phyloP scores from a whole-genome alignment of 2,329 filamentous ascomycete genomes.

The Mycosphaerella sp. region DNA sequence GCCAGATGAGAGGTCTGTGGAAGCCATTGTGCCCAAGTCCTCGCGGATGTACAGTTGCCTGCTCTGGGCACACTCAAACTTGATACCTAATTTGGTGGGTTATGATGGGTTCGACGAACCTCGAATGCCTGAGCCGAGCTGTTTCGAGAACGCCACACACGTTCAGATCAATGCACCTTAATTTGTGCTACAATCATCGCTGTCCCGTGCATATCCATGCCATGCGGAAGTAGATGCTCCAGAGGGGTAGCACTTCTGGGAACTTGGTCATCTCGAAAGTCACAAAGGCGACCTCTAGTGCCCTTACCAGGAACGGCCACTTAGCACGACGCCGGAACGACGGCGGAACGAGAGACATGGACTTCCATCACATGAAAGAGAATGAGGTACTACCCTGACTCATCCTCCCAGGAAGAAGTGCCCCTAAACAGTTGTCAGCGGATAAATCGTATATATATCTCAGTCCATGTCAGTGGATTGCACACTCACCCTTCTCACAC shows the following conservation, averaged over 20 bases:
- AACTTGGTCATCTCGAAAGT: conserved; percentile 11
- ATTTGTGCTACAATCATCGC: neutral
- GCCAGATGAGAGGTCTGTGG: too few species aligned
- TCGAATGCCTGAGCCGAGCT: conserved; percentile 13
- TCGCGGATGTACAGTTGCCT: neutral
- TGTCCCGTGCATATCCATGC: conserved; percentile 11
- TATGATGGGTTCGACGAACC: conserved; percentile 14
- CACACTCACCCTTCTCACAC: neutral
- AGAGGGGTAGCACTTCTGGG: conserved; percentile 16
- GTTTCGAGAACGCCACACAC: conserved; percentile 15
- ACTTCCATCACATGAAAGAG: neutral
- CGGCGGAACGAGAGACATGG: neutral
- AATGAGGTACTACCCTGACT: conserved; percentile 4
- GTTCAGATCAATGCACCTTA: neutral
- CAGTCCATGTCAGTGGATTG: too few species aligned
- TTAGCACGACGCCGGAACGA: too few species aligned
- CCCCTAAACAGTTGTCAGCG: neutral
- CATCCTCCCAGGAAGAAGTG: conserved; percentile 5
- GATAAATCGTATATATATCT: too few species aligned
- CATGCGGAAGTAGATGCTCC: conserved; percentile 16
- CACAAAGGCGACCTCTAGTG: conserved; percentile 11
- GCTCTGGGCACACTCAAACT: conserved; percentile 9
- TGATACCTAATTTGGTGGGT: conserved; percentile 11
- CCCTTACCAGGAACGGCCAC: neutral
- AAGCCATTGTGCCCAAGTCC: too few species aligned